Evolutionary conservation across 1,284 basidiomycete species (phyloP), one percentile per base, ranked within the genome.

Genomic region (Apiotrichum laibachii): DNA sequence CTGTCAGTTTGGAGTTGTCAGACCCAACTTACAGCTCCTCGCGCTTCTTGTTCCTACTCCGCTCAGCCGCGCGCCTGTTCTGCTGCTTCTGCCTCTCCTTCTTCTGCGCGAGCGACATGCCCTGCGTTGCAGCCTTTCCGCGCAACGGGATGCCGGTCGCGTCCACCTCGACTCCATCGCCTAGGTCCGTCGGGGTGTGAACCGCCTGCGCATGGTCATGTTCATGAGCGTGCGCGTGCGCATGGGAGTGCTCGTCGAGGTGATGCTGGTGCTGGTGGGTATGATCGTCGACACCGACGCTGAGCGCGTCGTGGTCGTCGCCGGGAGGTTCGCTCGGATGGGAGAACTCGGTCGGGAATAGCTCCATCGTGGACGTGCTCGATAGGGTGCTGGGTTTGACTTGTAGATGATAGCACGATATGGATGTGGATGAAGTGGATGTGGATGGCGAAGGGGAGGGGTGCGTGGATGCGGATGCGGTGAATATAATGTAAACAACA

Each of bases 1-100:
- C 57, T 6, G 22, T 31, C 44, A 46, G 57, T 13, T 62, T 18
- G 11, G 6, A 12, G 8, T n/a, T 15, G 10, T 26, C 19, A 6
- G 11, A 22, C 37, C 7, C 26, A 66, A 66, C 77, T 65, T 54
- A 77, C 77, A 72, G 63, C 44, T 72, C 74, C 26, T 69, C 70
- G 18, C 68, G 57, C 57, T 72, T 72, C 68, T 77, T 77, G 13
- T 65, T 65, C 26, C 77, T 57, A 53, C 72, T 75, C 53, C 67
- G 63, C 60, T 75, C 70, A 1, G 77, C 77, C 0, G 77, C 77
- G 19, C 69, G 64, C 16, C 72, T 62, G 60, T 79, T 79, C 54
- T 74, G 73, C 42, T 69, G 68, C 61, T 68, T 72, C 57, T 72
- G 70, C 22, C 68, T 63, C 37, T 67, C 67, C 63, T 71, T 76